A percentile compares a stretch with the other conserved stretches of the same genome.
These are phyloP conservation scores for Oryza glumipatula DNA, from an alignment of 176 grass and related monocot genomes.

Conservation along the genomic window DNA sequence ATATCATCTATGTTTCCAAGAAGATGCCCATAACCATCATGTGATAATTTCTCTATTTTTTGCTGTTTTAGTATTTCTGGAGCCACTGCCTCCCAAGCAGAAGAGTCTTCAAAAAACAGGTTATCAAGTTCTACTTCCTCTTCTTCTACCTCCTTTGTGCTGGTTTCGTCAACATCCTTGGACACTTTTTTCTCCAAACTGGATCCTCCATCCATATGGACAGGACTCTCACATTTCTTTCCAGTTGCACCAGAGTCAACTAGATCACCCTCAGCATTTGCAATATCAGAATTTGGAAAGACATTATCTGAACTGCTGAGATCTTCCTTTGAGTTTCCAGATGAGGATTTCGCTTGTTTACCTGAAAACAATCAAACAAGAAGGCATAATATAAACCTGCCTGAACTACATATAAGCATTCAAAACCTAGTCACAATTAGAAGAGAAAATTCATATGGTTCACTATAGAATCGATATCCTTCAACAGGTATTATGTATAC, in stretches of 20 bases:
- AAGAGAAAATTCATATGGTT: conserved; percentile 40
- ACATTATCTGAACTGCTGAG: conserved; percentile 22
- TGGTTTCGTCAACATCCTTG: conserved; percentile 42
- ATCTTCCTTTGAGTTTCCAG: conserved; percentile 40
- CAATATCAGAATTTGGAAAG: conserved; percentile 37
- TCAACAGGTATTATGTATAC: conserved; percentile 45
- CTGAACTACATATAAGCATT: conserved; percentile 34
- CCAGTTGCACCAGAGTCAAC: conserved; percentile 36
- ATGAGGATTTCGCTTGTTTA: conserved; percentile 47
- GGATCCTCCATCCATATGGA: conserved; percentile 49
- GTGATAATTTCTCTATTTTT: conserved; percentile 63
- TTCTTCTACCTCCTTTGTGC: conserved; percentile 53
- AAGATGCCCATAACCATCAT: conserved; percentile 69
- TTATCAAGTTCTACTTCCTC: conserved; percentile 86
- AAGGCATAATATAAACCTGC: conserved; percentile 37
- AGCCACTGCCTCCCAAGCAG: conserved; percentile 51
- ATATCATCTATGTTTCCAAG: conserved; percentile 93
- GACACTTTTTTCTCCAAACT: conserved; percentile 34
- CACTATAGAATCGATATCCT: conserved; percentile 41
- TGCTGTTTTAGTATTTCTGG: conserved; percentile 65
- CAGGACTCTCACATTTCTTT: conserved; percentile 42
- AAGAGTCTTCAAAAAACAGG: conserved; percentile 82
- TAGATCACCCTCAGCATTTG: conserved; percentile 30
- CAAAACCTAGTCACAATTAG: conserved; percentile 33
- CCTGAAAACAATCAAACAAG: conserved; percentile 46